Evolutionary conservation across 108 stramenopile species (phyloP).

Genomic region (Parietichytrium sp.): DNA sequence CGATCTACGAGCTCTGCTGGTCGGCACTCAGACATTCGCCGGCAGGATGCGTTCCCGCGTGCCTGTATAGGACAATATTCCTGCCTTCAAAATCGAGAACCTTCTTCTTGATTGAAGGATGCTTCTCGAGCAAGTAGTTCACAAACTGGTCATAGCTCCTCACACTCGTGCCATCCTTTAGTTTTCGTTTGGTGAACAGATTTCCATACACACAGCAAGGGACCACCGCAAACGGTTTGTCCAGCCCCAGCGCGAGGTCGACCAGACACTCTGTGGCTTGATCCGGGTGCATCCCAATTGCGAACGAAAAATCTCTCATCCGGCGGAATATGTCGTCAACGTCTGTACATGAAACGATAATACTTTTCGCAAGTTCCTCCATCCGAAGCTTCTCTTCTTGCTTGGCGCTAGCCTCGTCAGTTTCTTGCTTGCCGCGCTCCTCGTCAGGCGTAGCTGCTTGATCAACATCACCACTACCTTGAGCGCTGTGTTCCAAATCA

Average conservation of each 20-base stretch:
- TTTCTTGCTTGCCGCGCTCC: neutral
- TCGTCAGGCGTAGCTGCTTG: too few relatives aligned
- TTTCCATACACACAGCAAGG: slow-evolving; percentile 80
- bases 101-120: neutral
- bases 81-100: slow-evolving; percentile 28
- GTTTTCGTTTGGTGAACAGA: slow-evolving; percentile 57
- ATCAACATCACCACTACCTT: too few relatives aligned
- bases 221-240: slow-evolving; percentile 73
- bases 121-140: slow-evolving; percentile 57
- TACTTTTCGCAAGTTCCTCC: neutral
- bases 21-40: too few relatives aligned
- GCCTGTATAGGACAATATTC: neutral
- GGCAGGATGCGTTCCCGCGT: too few relatives aligned
- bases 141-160: slow-evolving; percentile 60
- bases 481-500: too few relatives aligned
- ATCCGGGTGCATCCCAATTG: slow-evolving; percentile 80
- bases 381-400: neutral
- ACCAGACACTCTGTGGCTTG: slow-evolving; percentile 79
- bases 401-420: neutral
- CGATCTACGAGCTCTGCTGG: too few relatives aligned
- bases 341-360: slow-evolving; percentile 45
- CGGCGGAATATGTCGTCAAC: slow-evolving; percentile 48
- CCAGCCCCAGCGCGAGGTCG: slow-evolving; percentile 64
- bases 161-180: slow-evolving; percentile 46
- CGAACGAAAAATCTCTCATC: slow-evolving; percentile 56